phyloP scores from a whole-genome alignment of 306 rosid species.

The Dicorynia guianensis region DNA sequence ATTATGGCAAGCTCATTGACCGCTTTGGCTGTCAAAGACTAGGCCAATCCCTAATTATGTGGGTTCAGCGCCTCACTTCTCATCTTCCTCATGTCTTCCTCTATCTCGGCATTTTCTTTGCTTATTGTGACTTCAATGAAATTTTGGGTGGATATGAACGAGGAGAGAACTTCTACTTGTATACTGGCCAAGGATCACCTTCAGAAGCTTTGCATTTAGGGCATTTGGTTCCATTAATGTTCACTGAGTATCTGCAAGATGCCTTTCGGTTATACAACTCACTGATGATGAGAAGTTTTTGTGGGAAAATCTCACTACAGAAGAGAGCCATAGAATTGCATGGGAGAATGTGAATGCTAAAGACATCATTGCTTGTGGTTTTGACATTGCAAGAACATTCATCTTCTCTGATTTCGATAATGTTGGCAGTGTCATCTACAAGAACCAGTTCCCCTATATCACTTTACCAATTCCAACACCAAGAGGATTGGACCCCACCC shows the following conservation, averaged over 20 bases:
- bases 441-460: too few species aligned
- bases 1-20: slow-evolving; percentile 89
- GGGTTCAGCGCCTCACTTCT: slow-evolving; percentile 73
- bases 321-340: slow-evolving; percentile 84
- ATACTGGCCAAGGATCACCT: slow-evolving; percentile 92
- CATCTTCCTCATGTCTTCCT: slow-evolving; percentile 81
- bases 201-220: slow-evolving; percentile 96
- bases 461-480: too few species aligned
- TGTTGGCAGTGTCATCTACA: too few species aligned
- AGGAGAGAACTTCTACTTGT: slow-evolving; percentile 87
- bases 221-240: slow-evolving; percentile 91
- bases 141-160: slow-evolving; percentile 73
- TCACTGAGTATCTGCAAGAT: slow-evolving; percentile 96
- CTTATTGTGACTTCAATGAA: slow-evolving; percentile 87
- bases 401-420: slow-evolving; percentile 80
- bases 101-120: slow-evolving; percentile 92
- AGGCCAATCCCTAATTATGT: slow-evolving; percentile 59
- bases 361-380: slow-evolving; percentile 97
- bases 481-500: too few species aligned
- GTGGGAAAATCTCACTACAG: slow-evolving; percentile 83
- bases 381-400: slow-evolving; percentile 84
- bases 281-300: slow-evolving; percentile 95
- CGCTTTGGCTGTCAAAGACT: slow-evolving; percentile 91
- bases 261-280: slow-evolving; percentile 88
- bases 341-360: slow-evolving; percentile 92